Evolutionary conservation across 164 flowering plant genomes (phyloP).

Genomic region (Echeveria elegans): DNA sequence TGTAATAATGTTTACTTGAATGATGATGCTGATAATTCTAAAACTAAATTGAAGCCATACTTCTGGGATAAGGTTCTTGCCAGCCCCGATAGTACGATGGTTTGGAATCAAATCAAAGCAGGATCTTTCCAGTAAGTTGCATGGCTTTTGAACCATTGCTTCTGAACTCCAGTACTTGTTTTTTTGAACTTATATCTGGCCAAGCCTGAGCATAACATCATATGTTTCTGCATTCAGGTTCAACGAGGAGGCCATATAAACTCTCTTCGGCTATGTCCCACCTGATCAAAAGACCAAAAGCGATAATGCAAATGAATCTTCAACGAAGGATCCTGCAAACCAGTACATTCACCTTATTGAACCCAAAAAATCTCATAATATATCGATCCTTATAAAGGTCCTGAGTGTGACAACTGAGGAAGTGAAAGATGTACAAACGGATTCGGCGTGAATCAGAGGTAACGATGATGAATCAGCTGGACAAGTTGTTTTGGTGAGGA

Average conservation of each 20-base stretch:
- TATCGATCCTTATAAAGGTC: conserved; percentile 2
- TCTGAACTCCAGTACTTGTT: neutral
- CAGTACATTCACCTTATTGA: conserved; percentile 8
- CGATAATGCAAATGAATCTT: neutral
- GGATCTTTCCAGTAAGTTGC: conserved; percentile 15
- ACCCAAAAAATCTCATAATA: conserved; percentile 10
- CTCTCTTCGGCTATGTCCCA: conserved; percentile 7
- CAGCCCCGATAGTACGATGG: conserved; percentile 12
- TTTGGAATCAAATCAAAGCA: conserved; percentile 14
- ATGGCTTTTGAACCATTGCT: neutral
- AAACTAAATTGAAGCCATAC: conserved; percentile 14
- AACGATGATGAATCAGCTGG: too few species aligned
- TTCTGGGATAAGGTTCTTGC: conserved; percentile 18
- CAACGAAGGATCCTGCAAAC: conserved; percentile 11
- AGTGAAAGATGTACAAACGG: conserved; percentile 3
- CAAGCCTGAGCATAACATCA: neutral
- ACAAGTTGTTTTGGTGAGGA: too few species aligned
- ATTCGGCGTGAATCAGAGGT: too few species aligned
- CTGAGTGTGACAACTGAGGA: conserved; percentile 2
- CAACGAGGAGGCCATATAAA: conserved; percentile 16
- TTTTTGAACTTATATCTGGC: too few species aligned
- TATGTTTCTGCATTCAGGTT: conserved; percentile 11
- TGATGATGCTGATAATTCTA: neutral
- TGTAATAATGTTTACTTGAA: neutral
- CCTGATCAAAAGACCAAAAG: conserved; percentile 3